Evolutionary conservation across 108 stramenopile genomes (phyloP).

Genomic region (Hondaea fermentalgiana): DNA sequence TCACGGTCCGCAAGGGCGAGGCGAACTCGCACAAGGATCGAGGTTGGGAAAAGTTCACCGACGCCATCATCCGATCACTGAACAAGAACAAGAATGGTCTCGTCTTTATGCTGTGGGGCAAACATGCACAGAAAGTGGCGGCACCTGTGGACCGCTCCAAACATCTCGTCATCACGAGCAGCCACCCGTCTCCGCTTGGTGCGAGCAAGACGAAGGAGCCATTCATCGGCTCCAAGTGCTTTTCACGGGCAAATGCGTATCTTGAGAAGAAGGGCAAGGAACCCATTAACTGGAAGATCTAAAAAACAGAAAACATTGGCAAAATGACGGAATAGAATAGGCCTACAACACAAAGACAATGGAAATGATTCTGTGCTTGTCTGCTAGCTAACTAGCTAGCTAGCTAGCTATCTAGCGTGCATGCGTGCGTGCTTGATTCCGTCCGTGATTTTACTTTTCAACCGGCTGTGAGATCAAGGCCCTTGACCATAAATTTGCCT

Average conservation of each 20-base stretch:
- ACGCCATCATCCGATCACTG: constrained; percentile 66
- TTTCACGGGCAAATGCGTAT: constrained; percentile 72
- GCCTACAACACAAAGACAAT: too few species aligned
- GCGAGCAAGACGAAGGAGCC: constrained; percentile 78
- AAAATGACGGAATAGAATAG: too few species aligned
- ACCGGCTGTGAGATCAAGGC: not conserved
- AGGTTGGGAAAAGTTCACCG: constrained; percentile 97
- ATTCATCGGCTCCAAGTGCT: constrained; percentile 82
- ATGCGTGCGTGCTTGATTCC: too few species aligned
- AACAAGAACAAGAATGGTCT: constrained; percentile 52
- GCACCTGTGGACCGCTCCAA: not conserved
- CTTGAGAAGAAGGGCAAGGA: constrained; percentile 58
- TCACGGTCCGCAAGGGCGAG: constrained; percentile 75
- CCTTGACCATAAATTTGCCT: not conserved
- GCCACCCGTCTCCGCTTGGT: constrained; percentile 20
- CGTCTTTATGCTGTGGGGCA: constrained; percentile 95
- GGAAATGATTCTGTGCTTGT: too few species aligned
- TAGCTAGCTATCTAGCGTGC: too few species aligned
- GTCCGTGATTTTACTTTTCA: not conserved
- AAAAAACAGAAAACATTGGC: not conserved
- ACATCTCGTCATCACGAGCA: constrained; percentile 41
- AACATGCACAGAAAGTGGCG: constrained; percentile 70
- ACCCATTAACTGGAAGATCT: constrained; percentile 72
- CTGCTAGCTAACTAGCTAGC: too few species aligned
- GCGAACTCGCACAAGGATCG: constrained; percentile 77